These are phyloP conservation scores for Clitocybe nebularis DNA, from an alignment of 1,284 basidiomycete genomes.

Conservation along the genomic window DNA sequence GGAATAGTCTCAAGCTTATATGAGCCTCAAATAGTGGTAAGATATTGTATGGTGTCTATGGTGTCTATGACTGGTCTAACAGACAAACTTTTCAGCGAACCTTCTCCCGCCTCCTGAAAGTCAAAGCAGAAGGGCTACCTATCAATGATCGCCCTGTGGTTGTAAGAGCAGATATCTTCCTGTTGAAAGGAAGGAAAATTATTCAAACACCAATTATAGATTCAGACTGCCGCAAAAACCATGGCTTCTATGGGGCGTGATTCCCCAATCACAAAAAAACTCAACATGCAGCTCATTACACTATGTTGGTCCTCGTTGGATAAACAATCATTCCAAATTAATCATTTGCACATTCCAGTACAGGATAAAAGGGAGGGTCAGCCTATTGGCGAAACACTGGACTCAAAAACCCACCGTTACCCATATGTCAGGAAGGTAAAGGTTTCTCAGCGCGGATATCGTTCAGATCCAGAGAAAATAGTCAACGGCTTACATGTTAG, in stretches of 20 bases:
- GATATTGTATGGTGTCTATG: too few relatives aligned
- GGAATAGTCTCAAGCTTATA: too few relatives aligned
- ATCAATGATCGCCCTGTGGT: too few relatives aligned
- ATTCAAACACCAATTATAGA: too few relatives aligned
- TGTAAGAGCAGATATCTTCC: too few relatives aligned
- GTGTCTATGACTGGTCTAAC: too few relatives aligned
- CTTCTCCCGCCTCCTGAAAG: too few relatives aligned
- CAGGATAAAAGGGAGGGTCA: background rate
- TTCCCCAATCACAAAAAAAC: background rate
- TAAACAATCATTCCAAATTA: background rate
- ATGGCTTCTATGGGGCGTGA: background rate
- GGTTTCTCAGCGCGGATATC: background rate
- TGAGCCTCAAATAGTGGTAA: too few relatives aligned
- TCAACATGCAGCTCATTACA: background rate
- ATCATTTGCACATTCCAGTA: too few relatives aligned
- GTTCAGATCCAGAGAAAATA: background rate
- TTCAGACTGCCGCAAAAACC: background rate
- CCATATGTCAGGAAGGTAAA: background rate
- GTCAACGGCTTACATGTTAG: background rate
- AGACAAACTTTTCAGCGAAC: too few relatives aligned
- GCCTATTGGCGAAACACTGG: background rate
- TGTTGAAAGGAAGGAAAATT: too few relatives aligned
- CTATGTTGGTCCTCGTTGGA: background rate
- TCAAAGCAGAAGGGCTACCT: too few relatives aligned
- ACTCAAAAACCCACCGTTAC: background rate